phyloP scores from a whole-genome alignment of 1,284 basidiomycete species.

The Pterulicium gracile region DNA sequence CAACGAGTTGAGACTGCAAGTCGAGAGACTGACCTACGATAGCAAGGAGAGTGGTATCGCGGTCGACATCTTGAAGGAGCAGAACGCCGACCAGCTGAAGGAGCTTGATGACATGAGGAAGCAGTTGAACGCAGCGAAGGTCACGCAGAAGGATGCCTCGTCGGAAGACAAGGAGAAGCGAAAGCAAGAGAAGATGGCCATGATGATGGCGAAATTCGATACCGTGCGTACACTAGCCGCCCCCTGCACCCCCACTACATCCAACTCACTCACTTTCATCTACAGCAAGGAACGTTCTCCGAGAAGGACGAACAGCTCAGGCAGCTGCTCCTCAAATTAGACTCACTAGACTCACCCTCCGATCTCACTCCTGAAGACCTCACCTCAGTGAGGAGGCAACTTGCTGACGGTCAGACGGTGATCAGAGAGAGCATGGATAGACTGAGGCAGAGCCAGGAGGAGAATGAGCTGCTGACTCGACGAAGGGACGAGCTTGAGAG shows the following conservation, averaged over 20 bases:
- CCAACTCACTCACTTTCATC: constrained; percentile 3
- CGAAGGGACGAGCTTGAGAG: constrained; percentile 84
- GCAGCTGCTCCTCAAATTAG: constrained; percentile 73
- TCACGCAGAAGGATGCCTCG: constrained; percentile 74
- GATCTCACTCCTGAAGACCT: constrained; percentile 70
- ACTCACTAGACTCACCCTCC: constrained; percentile 59
- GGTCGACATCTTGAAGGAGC: constrained; percentile 94
- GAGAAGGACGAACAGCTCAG: constrained; percentile 92
- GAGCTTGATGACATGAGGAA: constrained; percentile 90
- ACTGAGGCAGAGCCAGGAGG: constrained; percentile 83
- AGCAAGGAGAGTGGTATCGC: constrained; percentile 92
- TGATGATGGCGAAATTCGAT: constrained; percentile 99
- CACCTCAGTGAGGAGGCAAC: constrained; percentile 71
- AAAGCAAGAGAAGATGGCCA: constrained; percentile 99
- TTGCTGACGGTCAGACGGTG: constrained; percentile 81
- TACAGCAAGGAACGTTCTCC: constrained; percentile 76
- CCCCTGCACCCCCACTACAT: constrained; percentile 8
- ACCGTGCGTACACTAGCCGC: constrained; percentile 43
- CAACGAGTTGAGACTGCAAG: constrained; percentile 85
- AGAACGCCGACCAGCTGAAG: constrained; percentile 78
- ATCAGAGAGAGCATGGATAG: constrained; percentile 87
- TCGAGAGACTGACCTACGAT: constrained; percentile 91
- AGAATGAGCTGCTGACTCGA: constrained; percentile 79
- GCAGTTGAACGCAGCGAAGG: constrained; percentile 71
- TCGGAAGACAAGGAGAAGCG: constrained; percentile 96